Evolutionary conservation across 2,329 filamentous ascomycete species (phyloP).

Genomic region (Annulohypoxylon truncatum): DNA sequence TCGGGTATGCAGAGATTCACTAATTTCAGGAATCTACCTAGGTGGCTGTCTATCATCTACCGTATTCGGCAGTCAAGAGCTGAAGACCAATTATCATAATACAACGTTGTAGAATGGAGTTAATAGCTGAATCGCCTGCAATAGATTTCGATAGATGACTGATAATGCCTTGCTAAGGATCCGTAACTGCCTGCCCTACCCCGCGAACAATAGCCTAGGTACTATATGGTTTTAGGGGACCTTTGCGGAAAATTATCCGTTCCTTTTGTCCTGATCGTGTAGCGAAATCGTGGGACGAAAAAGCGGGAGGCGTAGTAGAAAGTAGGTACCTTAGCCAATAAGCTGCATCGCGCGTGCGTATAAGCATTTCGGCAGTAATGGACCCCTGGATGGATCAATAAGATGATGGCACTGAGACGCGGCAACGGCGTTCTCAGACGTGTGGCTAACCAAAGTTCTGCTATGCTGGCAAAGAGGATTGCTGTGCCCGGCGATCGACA

Average conservation of each 20-base stretch:
- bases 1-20: not conserved
- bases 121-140: not conserved
- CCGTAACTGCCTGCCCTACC: not conserved
- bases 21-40: not conserved
- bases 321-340: not conserved
- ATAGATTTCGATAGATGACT: not conserved
- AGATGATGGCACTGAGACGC: conserved; percentile 1
- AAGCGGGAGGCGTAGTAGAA: not conserved
- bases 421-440: not conserved
- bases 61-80: not conserved
- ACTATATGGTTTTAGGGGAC: not conserved
- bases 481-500: conserved; percentile 8
- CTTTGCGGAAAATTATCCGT: not conserved
- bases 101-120: not conserved
- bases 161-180: not conserved
- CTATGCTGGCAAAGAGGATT: not conserved
- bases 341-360: not conserved
- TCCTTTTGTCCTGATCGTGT: not conserved
- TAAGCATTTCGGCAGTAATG: conserved; percentile 19
- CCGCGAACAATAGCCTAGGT: not conserved
- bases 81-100: not conserved
- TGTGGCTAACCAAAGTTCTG: not conserved
- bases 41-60: not conserved
- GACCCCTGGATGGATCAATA: conserved; percentile 13
- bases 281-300: not conserved